Conservation (phyloP, 306 rosid genomes). For the Alnus glutinosa region DNA sequence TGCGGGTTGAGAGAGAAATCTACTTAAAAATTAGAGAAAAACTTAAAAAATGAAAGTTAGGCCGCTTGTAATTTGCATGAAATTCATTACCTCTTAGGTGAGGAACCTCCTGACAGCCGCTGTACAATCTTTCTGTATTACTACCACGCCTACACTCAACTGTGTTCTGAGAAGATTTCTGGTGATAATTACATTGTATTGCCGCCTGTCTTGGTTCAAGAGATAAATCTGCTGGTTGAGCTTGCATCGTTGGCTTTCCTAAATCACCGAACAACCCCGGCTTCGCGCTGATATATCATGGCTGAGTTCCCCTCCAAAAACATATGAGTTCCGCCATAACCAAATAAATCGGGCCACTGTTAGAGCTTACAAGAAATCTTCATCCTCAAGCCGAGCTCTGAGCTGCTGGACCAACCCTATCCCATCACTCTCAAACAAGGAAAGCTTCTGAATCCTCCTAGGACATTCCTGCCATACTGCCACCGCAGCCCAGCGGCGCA, state of each 20-base stretch:
- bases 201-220: conserved; percentile 1
- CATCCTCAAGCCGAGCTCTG: no score
- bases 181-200: conserved; percentile 14
- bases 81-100: neutral
- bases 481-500: no score
- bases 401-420: no score
- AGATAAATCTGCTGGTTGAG: conserved; percentile 2
- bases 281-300: conserved; percentile 14
- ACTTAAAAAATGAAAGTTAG: neutral
- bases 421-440: no score
- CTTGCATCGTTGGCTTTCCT: conserved; percentile 5
- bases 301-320: no score
- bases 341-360: no score
- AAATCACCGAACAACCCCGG: conserved; percentile 9
- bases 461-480: no score
- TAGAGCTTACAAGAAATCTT: no score
- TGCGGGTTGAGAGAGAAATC: neutral
- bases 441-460: no score
- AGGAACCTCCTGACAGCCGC: neutral
- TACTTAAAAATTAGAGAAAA: no score
- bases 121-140: conserved; percentile 4
- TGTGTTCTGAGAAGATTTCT: conserved; percentile 19
- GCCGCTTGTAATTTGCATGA: conserved; percentile 7
- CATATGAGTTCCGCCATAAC: neutral
- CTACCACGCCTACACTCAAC: neutral